phyloP scores from a whole-genome alignment of 176 grass and related monocot species.

The Leersia perrieri region DNA sequence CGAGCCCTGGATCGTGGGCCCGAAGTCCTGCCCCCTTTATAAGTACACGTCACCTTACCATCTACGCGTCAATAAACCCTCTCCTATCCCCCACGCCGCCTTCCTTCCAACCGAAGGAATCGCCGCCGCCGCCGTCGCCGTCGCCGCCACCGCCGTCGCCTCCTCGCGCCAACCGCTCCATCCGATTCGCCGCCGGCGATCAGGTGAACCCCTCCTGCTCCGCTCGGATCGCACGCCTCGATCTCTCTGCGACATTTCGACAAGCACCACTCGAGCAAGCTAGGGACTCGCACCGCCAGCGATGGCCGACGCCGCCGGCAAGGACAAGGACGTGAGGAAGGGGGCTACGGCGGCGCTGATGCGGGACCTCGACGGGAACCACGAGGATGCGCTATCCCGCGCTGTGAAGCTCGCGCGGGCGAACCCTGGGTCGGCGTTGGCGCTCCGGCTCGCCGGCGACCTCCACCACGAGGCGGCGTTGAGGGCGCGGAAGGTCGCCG shows the following conservation, averaged over 20 bases:
- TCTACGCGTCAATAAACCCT: neutral
- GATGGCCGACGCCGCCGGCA: neutral
- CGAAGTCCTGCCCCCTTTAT: constrained; percentile 3
- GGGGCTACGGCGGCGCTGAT: constrained; percentile 8
- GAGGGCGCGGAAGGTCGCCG: neutral
- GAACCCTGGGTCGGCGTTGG: neutral
- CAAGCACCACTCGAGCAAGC: neutral
- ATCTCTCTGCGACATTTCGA: neutral
- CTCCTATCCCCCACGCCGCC: neutral
- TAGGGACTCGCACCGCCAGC: neutral
- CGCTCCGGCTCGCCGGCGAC: constrained; percentile 14
- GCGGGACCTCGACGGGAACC: constrained; percentile 5
- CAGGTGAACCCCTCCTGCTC: too few relatives aligned
- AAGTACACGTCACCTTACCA: neutral
- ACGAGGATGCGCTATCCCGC: neutral
- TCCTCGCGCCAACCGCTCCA: neutral
- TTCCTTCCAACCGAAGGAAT: neutral
- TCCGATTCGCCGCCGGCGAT: neutral
- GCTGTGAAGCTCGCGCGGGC: neutral
- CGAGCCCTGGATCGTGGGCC: too few relatives aligned
- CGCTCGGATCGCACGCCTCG: neutral
- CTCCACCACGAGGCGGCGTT: neutral
- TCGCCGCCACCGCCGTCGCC: neutral
- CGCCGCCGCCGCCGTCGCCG: neutral
- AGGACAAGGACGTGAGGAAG: neutral